phyloP scores from a whole-genome alignment of 805 yeast genomes.

The Saccharomycopsis synnaedendra region DNA sequence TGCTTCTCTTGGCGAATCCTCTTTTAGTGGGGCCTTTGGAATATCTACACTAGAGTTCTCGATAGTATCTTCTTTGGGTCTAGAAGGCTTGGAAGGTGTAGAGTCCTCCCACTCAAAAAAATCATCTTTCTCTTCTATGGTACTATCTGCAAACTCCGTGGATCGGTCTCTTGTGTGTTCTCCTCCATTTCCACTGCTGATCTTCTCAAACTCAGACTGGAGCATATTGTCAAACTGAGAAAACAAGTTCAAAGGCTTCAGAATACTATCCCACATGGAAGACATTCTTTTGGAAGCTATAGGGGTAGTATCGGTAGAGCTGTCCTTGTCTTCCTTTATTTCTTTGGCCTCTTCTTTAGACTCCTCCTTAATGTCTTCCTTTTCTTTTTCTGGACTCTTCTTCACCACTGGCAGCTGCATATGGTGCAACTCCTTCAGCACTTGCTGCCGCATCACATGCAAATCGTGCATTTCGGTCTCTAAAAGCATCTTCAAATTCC shows the following conservation, averaged over 20 bases:
- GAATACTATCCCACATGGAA: constrained; percentile 15
- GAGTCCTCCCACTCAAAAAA: constrained; percentile 8
- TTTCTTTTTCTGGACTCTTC: background rate
- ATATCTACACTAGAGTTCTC: background rate
- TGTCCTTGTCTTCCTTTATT: background rate
- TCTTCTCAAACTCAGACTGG: constrained; percentile 15
- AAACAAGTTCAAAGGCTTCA: constrained; percentile 14
- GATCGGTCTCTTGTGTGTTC: background rate
- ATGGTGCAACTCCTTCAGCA: constrained; percentile 11
- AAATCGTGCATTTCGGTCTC: constrained; percentile 12
- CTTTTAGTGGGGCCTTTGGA: background rate
- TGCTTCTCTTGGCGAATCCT: background rate
- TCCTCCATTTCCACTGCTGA: constrained; percentile 4
- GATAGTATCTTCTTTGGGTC: background rate
- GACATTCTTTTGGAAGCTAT: constrained; percentile 5
- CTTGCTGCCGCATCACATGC: constrained; percentile 8
- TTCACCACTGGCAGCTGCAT: constrained; percentile 2
- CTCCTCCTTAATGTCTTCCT: background rate
- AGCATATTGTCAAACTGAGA: constrained; percentile 15
- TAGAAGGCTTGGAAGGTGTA: constrained; percentile 2
- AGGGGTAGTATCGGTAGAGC: background rate
- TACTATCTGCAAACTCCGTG: background rate
- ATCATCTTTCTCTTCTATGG: background rate
- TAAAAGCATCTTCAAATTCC: constrained; percentile 1
- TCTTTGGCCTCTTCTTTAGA: background rate